phyloP scores from a whole-genome alignment of 441 rosid species.

The Oxalis stricta region DNA sequence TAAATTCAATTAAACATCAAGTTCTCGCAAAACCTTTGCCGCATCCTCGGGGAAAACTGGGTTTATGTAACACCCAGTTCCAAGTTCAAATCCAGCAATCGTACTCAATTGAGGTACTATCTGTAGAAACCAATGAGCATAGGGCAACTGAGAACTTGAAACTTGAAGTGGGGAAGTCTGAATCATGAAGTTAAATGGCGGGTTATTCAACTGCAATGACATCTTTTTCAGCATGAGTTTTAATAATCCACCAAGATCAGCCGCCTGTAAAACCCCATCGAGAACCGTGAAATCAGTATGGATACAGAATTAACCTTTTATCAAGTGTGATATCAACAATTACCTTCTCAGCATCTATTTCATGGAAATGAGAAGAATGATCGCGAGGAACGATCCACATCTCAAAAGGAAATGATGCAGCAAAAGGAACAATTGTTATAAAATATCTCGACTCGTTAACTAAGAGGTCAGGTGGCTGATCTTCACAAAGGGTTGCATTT shows the following conservation, averaged over 20 bases:
- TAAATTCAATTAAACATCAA: constrained; percentile 24
- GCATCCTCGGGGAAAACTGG: constrained; percentile 85
- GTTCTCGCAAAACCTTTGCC: constrained; percentile 55
- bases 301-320: too few relatives aligned
- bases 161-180: constrained; percentile 58
- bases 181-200: constrained; percentile 80
- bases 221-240: constrained; percentile 65
- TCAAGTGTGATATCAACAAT: too few relatives aligned
- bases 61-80: constrained; percentile 71
- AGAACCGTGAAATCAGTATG: too few relatives aligned
- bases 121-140: constrained; percentile 69
- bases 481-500: constrained; percentile 63
- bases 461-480: constrained; percentile 28
- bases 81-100: constrained; percentile 76
- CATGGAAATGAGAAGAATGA: constrained; percentile 66
- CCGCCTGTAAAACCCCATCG: too few relatives aligned
- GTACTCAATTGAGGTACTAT: constrained; percentile 58
- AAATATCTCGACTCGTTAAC: constrained; percentile 48
- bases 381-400: constrained; percentile 62
- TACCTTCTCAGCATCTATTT: constrained; percentile 53
- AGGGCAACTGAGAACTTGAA: constrained; percentile 25
- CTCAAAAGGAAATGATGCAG: constrained; percentile 71
- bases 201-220: constrained; percentile 42
- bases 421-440: constrained; percentile 50
- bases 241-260: constrained; percentile 59